phyloP scores from a whole-genome alignment of 345 rosid genomes.

The Rhodamnia rubescens region DNA sequence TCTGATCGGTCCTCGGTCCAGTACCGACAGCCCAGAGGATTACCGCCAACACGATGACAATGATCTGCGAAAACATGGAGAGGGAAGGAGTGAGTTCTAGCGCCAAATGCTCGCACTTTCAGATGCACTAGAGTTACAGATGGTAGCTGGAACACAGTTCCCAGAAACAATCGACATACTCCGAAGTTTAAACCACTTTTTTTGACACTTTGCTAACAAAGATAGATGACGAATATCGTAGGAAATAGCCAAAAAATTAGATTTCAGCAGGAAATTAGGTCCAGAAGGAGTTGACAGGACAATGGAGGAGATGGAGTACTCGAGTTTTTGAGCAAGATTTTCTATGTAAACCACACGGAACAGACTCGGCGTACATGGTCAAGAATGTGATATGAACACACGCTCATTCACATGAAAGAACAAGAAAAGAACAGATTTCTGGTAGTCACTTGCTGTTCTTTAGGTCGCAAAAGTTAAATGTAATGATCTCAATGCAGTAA shows the following conservation, averaged over 20 bases:
- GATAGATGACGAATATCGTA: not conserved
- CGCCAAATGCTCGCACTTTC: not conserved
- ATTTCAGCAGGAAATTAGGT: not conserved
- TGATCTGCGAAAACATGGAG: conserved; percentile 14
- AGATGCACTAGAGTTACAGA: not conserved
- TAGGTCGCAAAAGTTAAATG: not conserved
- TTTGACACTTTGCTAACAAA: not conserved
- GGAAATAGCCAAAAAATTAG: not conserved
- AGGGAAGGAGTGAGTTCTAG: not conserved
- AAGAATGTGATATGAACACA: not conserved
- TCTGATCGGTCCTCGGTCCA: conserved; percentile 1
- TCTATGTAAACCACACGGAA: not conserved
- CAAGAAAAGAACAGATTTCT: not conserved
- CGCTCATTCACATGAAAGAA: not conserved
- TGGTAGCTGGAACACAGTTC: not conserved
- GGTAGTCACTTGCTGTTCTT: not conserved
- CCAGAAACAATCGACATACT: not conserved
- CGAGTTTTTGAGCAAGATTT: not conserved
- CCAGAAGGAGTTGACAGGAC: not conserved
- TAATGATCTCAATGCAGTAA: not conserved
- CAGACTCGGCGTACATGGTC: not conserved
- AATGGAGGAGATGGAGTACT: not conserved
- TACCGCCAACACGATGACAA: conserved; percentile 10
- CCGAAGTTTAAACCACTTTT: not conserved
- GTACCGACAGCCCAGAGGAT: conserved; percentile 19